Evolutionary conservation across 805 yeast genomes (phyloP), one percentile per base, ranked within the genome.

Genomic region (Saccharomycopsis vini): DNA sequence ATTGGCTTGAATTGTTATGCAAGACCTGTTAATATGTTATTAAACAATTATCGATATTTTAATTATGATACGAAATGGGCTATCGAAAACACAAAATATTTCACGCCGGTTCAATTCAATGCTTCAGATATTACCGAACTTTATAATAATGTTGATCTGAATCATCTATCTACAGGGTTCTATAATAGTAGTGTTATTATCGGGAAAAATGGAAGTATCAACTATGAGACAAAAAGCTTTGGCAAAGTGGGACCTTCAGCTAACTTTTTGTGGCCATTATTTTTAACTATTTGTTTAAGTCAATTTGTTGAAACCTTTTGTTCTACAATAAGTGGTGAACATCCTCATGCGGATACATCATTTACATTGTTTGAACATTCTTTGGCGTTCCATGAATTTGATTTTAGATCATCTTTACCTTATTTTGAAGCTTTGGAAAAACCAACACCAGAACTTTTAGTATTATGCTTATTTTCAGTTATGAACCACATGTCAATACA

Each of bases 311-410:
- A 84, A 59, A 76, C 86, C 0, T 77, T 81, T 53, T 64, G 77
- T 7, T 67, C 81, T 2, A 75, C 73, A 22, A 67, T 77, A 6
- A 68, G 71, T 44, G 84, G 83, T 7, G 64, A 64, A 35, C 59
- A 63, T 21, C 82, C 86, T 5, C 67, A 70, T 44, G 70, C 75
- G 18, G 89, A 81, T 44, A 72, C 79, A 13, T 86, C 86, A 0
- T 64, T 82, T 50, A 79, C 92, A 0, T 61, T 83, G 29, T 81
- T 83, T 60, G 92, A 84, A 57, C 81, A 77, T 53, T 80, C 90
- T 3, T 58, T 81, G 13, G 84, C 86, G 10, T 81, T 81, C 55
- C 89, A 82, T 54, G 92, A 83, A 52, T 78, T 44, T 33, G 40
- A 48, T 22, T n/a, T n/a, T n/a, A n/a, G n/a, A n/a, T n/a, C n/a